A percentile compares a stretch with the other conserved stretches of the same genome.
Conservation (phyloP, 2,329 filamentous ascomycete genomes). For the Rachicladosporium sp. region DNA sequence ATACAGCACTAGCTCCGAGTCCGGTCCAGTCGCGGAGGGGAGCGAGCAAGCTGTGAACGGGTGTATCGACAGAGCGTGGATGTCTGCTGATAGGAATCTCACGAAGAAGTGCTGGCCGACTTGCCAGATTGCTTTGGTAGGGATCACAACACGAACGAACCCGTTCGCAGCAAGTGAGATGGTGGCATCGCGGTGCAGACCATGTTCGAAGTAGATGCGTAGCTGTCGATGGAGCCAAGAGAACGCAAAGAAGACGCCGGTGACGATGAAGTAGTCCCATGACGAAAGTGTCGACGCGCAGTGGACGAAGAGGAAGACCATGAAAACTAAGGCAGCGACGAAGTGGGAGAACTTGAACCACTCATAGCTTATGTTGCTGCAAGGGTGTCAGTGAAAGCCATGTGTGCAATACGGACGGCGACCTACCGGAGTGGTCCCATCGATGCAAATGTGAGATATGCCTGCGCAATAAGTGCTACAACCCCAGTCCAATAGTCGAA, state of each 20-base stretch:
- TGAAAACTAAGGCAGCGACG: slow-evolving; percentile 40
- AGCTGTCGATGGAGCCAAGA: slow-evolving; percentile 35
- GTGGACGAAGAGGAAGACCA: slow-evolving; percentile 50
- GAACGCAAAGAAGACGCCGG: slow-evolving; percentile 39
- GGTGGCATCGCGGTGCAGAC: slow-evolving; percentile 31
- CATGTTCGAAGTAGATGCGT: slow-evolving; percentile 39
- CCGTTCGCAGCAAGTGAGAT: slow-evolving; percentile 30
- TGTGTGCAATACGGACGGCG: not conserved
- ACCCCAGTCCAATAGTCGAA: slow-evolving; percentile 46
- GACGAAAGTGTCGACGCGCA: slow-evolving; percentile 44
- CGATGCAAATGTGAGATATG: slow-evolving; percentile 45
- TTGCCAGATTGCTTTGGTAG: slow-evolving; percentile 34
- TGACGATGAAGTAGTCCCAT: slow-evolving; percentile 51
- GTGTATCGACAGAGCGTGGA: slow-evolving; percentile 36
- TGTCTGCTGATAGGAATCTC: slow-evolving; percentile 36
- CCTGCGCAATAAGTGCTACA: slow-evolving; percentile 40
- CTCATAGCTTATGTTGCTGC: slow-evolving; percentile 44
- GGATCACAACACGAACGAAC: slow-evolving; percentile 33
- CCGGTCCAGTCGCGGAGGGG: slow-evolving; percentile 14
- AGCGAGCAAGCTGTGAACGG: slow-evolving; percentile 46
- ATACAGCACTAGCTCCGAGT: slow-evolving; percentile 40
- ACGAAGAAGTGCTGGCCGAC: slow-evolving; percentile 46
- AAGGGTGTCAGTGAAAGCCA: not conserved
- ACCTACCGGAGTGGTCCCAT: slow-evolving; percentile 37
- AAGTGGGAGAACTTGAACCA: slow-evolving; percentile 49